Base-by-base conservation (phyloP, 805 yeast species). In the Teunomyces tritomae region DNA sequence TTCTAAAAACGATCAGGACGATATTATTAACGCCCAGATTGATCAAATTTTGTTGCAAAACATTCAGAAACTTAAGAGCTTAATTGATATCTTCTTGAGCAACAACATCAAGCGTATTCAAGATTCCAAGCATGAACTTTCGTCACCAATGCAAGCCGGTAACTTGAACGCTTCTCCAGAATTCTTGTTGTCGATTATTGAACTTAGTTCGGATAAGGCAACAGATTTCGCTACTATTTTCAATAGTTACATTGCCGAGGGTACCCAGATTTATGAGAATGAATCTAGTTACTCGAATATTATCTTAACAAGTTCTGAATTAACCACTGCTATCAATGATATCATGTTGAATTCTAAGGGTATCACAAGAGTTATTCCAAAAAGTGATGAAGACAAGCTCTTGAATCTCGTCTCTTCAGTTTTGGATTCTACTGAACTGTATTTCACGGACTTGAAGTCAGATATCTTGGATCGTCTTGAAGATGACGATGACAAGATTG, bases 71-170 rank as follows among this genome's bases (percentile, higher is more conserved):
- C 64, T 86, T 45, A 63, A 73, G 27, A 58, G 65, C 28, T 73
- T 82, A 28, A 76, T 89, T 48, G 96, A 89, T 62, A 82, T 91
- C 8, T 79, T 89, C 43, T 71, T 89, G 50, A 74, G 72, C 17
- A 78, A 87, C 53, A 89, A 87, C 39, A 79, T 86, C 26, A 82
- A 82, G 51, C 74, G 89, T 44, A 76, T 89, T 45, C 95, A 89
- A 65, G 89, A 86, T 54, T 69, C 86, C 0, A 70, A 79, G 35
- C 84, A 79, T 58, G 89, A 84, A 57, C 71, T 88, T 51, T 84
- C 82, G 47, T 84, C 91, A 4, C 88, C 94, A 28, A 80, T 85
- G 80, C 89, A 86, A 64, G 88, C 89, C 3, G 94, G 94, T 47
- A 87, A 87, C 61, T 81, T 83, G 54, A 83, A 83, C 61, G 76